A percentile compares a stretch with the other conserved stretches of the same genome.
Evolutionary conservation across 345 rosid genomes (phyloP).

Genomic region (Eucalyptus erythrocorys): DNA sequence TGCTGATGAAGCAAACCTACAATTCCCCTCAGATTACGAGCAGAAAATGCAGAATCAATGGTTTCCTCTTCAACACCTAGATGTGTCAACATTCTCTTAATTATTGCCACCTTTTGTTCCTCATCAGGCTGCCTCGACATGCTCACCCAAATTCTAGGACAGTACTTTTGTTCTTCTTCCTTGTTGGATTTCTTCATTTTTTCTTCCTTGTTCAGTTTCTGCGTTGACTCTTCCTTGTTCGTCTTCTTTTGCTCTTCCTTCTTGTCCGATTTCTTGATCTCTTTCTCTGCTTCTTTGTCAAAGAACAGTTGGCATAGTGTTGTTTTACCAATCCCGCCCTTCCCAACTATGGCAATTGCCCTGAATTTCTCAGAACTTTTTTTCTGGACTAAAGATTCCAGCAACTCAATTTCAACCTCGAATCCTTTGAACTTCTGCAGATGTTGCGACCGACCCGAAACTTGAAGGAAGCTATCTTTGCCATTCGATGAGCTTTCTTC

Average conservation of each 20-base stretch:
- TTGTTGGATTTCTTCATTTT: neutral
- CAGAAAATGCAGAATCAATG: neutral
- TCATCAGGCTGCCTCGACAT: conserved; percentile 1
- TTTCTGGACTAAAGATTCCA: neutral
- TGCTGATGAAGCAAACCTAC: conserved; percentile 15
- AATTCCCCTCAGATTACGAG: conserved; percentile 4
- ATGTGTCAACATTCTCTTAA: conserved; percentile 4
- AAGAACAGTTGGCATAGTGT: conserved; percentile 27
- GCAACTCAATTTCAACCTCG: neutral
- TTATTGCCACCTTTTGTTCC: neutral
- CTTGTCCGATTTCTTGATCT: neutral
- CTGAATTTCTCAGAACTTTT: neutral
- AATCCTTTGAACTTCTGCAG: neutral
- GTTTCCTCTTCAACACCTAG: conserved; percentile 33
- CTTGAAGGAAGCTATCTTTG: neutral
- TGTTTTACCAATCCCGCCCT: conserved; percentile 31
- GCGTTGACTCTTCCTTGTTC: neutral
- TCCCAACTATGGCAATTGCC: conserved; percentile 23
- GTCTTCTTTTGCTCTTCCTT: neutral
- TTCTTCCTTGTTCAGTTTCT: neutral
- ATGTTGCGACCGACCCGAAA: neutral
- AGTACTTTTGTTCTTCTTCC: neutral
- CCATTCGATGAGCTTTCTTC: neutral
- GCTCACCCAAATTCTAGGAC: conserved; percentile 37
- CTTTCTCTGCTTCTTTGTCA: neutral